Evolutionary conservation across 2,329 filamentous ascomycete species (phyloP), one percentile per base, ranked within the genome.

Genomic region (Fusarium napiforme): DNA sequence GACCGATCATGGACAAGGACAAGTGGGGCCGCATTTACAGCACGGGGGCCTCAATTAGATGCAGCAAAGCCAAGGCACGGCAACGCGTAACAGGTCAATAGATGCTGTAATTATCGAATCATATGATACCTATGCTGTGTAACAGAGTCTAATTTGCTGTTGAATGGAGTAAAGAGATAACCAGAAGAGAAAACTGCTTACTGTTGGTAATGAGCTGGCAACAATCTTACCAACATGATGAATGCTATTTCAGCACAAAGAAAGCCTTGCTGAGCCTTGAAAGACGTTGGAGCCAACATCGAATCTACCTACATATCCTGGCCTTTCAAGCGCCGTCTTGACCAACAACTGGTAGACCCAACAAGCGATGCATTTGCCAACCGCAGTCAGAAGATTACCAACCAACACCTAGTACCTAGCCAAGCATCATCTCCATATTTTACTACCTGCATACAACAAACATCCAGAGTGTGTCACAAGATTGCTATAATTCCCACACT

Each of bases 21-120:
- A 60, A 63, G 72, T 75, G 72, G 72, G 72, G 72, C 71, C 71
- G 71, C 40, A 56, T 57, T 49, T 40, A 60, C 55, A 30, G 26
- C 21, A 37, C 26, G 34, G 45, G 46, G 63, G 64, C 55, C 64
- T 67, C 65, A 67, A 42, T 23, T 11, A 42, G 32, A 60, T 63
- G 53, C 40, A 30, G 53, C 18, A 19, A 15, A 43, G 28, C 43
- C 32, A 30, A 32, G 34, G 36, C 30, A 28, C 21, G 40, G 28
- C 60, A 60, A 21, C 34, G 57, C 49, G 67, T 55, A 49, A 28
- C 49, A 36, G 15, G 40, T 30, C 15, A 21, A 39, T 42, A 37
- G 30, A 18, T 28, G n/a, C 21, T 45, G 32, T 16, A 56, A 34
- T 15, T 34, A 62, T n/a, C 16, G 23, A n/a, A 19, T 64, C 46